phyloP scores from a whole-genome alignment of 2,329 filamentous ascomycete species.

The Bisporella sp. region DNA sequence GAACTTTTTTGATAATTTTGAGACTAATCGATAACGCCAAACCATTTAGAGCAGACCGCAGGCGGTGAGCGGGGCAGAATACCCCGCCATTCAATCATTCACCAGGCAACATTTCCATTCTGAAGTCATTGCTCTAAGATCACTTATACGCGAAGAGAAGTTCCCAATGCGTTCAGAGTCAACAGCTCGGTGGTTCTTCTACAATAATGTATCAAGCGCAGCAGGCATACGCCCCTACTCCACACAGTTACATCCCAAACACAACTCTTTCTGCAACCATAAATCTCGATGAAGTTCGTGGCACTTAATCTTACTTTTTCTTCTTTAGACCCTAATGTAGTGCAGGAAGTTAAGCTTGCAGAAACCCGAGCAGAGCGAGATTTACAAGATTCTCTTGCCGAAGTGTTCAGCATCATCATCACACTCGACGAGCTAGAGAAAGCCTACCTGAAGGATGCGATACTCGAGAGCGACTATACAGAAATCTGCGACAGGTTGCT shows the following conservation, averaged over 20 bases:
- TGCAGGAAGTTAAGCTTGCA: constrained; percentile 87
- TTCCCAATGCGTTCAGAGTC: too few relatives aligned
- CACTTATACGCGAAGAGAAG: constrained; percentile 1
- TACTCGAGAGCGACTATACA: constrained; percentile 86
- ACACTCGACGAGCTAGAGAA: constrained; percentile 94
- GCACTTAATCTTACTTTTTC: background rate
- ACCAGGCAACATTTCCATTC: too few relatives aligned
- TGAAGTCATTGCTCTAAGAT: background rate
- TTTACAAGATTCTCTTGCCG: constrained; percentile 89
- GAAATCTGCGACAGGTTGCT: constrained; percentile 91
- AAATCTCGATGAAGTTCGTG: constrained; percentile 77
- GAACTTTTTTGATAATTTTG: constrained; percentile 13
- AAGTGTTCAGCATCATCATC: constrained; percentile 95
- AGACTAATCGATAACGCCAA: constrained; percentile 2
- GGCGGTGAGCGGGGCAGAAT: constrained; percentile 11
- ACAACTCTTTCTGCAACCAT: constrained; percentile 79
- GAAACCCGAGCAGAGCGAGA: constrained; percentile 84
- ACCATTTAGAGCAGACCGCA: background rate
- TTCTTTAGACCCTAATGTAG: background rate
- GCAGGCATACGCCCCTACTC: constrained; percentile 30
- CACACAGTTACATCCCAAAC: constrained; percentile 75
- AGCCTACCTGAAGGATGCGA: constrained; percentile 91
- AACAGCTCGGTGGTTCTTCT: too few relatives aligned
- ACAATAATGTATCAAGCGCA: constrained; percentile 24
- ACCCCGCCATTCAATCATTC: too few relatives aligned